These are phyloP conservation scores for Corylus heterophylla DNA, from an alignment of 306 rosid species.

Conservation along the genomic window DNA sequence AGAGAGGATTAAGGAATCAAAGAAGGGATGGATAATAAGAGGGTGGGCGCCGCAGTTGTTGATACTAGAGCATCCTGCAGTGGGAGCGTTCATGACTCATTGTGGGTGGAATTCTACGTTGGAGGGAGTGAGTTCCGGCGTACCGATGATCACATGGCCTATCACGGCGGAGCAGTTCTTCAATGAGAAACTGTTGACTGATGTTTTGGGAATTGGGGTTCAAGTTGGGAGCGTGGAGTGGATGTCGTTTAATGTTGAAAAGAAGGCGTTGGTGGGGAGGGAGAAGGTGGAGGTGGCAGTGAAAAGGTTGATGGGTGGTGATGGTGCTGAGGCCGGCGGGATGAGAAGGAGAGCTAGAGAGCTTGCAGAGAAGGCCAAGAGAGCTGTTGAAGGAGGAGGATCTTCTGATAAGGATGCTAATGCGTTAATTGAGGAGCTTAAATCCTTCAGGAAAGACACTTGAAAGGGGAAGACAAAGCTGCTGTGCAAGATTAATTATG, in stretches of 20 bases:
- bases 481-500: no score
- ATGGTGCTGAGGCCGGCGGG: conserved; percentile 38
- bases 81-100: conserved; percentile 72
- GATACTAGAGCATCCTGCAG: conserved; percentile 51
- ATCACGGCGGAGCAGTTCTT: conserved; percentile 65
- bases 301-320: conserved; percentile 50
- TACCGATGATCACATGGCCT: conserved; percentile 76
- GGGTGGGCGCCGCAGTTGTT: conserved; percentile 73
- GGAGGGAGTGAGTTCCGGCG: conserved; percentile 54
- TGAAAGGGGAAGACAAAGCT: no score
- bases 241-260: conserved; percentile 29
- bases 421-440: conserved; percentile 47
- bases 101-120: conserved; percentile 81
- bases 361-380: conserved; percentile 40
- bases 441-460: background rate
- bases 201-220: conserved; percentile 52
- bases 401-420: conserved; percentile 38
- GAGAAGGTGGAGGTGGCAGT: conserved; percentile 52
- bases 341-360: conserved; percentile 46
- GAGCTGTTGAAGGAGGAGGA: conserved; percentile 57
- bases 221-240: conserved; percentile 68
- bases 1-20: conserved; percentile 40
- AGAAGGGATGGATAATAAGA: conserved; percentile 53
- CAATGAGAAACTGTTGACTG: conserved; percentile 64
- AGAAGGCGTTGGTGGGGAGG: conserved; percentile 42